phyloP scores from a whole-genome alignment of 2,329 filamentous ascomycete genomes.

The Arthrocladium fulminans region DNA sequence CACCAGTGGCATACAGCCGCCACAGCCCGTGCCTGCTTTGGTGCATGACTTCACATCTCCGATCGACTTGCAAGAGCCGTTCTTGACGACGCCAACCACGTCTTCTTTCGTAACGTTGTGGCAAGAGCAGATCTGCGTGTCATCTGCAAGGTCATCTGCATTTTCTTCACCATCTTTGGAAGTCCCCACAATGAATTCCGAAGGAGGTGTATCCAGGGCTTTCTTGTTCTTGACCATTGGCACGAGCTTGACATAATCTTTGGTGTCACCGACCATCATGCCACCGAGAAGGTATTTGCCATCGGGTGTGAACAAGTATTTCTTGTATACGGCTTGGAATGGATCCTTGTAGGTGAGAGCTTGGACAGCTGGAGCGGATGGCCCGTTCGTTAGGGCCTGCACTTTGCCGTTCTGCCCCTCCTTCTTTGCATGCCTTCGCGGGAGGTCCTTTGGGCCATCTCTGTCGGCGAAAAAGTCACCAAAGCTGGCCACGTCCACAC shows the following conservation, averaged over 20 bases:
- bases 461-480: constrained; percentile 88
- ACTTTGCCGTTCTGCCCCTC: constrained; percentile 37
- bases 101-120: constrained; percentile 88
- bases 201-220: constrained; percentile 64
- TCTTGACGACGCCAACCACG: constrained; percentile 61
- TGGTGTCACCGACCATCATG: constrained; percentile 94
- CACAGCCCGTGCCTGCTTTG: constrained; percentile 87
- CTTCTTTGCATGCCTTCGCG: constrained; percentile 43
- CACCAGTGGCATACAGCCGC: constrained; percentile 80
- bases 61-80: constrained; percentile 70
- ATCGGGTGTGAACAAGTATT: constrained; percentile 82
- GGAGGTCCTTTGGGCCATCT: constrained; percentile 70
- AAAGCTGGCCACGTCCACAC: constrained; percentile 86
- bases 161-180: constrained; percentile 65
- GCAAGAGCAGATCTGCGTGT: constrained; percentile 84
- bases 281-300: constrained; percentile 87
- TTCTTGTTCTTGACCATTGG: constrained; percentile 81
- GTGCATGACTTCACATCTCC: constrained; percentile 81
- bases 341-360: constrained; percentile 82
- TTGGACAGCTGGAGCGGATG: constrained; percentile 58
- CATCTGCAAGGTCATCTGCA: constrained; percentile 68
- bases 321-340: constrained; percentile 83
- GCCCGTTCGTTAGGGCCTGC: constrained; percentile 47
- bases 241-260: constrained; percentile 81
- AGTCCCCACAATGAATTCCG: constrained; percentile 73